Evolutionary conservation across 2,329 filamentous ascomycete genomes (phyloP), one percentile per base, ranked within the genome.

Genomic region (Dothideomycetes sp.): DNA sequence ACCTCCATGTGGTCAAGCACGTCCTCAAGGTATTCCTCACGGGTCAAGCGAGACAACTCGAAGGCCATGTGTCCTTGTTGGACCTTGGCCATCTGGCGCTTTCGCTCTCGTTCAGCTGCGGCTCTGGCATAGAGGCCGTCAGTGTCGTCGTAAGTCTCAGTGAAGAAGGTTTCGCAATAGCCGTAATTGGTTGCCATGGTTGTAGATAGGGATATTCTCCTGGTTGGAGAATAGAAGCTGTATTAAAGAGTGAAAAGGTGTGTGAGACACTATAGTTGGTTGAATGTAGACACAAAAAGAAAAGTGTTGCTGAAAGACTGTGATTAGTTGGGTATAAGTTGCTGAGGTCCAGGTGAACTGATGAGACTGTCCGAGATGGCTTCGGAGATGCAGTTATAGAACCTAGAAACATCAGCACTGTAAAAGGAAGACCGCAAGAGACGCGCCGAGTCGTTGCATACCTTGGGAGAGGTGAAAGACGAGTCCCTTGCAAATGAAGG

Each of bases 1-100:
- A 84, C 74, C 61, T 86, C 77, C 83, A 95, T 91, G 67, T 96
- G 89, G 58, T 82, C 76, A 67, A 96, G 78, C 60, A 95, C 82
- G 61, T 96, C 89, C 62, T 94, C 86, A 53, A 93, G 76, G 60
- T 96, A 94, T 66, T 95, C 87, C 42, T 94, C 86, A 46, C 79
- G 80, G 35, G 87, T 86, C 52, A 84, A 69, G 52, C 80, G 78
- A 32, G 88, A 95, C 50, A 96, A 76, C 60, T 96, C 85, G 58
- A 87, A 84, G 46, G 82, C 87, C 53, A 96, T 82, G 51, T 82
- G 81, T 58, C 89, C 84, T 64, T 95, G 89, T 55, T 80, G 79
- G 65, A 89, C 79, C 57, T 83, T 79, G 45, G 84, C 82, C 53
- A 91, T 69, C 57, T 85, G 76, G 63, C 82, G 85, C 52, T 81